Conservation (phyloP, 2,329 filamentous ascomycete species). For the Talaromyces funiculosus region DNA sequence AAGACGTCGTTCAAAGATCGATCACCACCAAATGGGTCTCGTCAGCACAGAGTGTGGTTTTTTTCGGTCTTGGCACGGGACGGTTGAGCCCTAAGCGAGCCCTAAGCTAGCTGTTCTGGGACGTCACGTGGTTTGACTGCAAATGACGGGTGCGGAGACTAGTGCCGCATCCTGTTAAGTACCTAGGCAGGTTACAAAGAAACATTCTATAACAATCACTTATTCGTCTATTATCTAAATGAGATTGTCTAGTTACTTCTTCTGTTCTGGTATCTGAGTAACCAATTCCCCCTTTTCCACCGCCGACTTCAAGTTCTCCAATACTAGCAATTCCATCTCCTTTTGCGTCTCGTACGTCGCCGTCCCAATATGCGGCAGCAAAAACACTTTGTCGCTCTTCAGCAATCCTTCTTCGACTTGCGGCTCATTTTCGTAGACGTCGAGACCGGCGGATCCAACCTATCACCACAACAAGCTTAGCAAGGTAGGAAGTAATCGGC, state of each 20-base stretch:
- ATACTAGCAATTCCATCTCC: conserved; percentile 56
- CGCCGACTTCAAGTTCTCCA: conserved; percentile 53
- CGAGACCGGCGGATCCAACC: conserved; percentile 41
- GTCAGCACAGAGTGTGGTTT: conserved; percentile 28
- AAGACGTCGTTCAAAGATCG: conserved; percentile 5
- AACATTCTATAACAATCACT: too few species aligned
- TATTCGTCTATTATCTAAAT: not conserved
- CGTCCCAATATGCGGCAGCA: conserved; percentile 58
- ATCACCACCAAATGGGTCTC: conserved; percentile 2
- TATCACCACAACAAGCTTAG: not conserved
- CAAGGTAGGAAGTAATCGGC: not conserved
- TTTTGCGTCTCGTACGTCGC: conserved; percentile 56
- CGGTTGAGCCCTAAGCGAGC: conserved; percentile 35
- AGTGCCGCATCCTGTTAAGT: not conserved
- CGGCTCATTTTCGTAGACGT: conserved; percentile 46
- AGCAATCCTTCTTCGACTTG: conserved; percentile 44
- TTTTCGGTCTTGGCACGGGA: conserved; percentile 32
- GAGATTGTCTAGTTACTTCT: not conserved
- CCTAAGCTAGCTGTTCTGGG: conserved; percentile 34
- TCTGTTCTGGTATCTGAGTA: conserved; percentile 57
- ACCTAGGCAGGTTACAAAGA: too few species aligned
- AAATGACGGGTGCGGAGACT: not conserved
- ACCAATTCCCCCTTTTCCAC: conserved; percentile 53
- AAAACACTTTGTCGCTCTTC: conserved; percentile 42
- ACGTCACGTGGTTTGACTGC: not conserved